Evolutionary conservation across 1,284 basidiomycete species (phyloP).

Genomic region (Bjerkandera adusta): DNA sequence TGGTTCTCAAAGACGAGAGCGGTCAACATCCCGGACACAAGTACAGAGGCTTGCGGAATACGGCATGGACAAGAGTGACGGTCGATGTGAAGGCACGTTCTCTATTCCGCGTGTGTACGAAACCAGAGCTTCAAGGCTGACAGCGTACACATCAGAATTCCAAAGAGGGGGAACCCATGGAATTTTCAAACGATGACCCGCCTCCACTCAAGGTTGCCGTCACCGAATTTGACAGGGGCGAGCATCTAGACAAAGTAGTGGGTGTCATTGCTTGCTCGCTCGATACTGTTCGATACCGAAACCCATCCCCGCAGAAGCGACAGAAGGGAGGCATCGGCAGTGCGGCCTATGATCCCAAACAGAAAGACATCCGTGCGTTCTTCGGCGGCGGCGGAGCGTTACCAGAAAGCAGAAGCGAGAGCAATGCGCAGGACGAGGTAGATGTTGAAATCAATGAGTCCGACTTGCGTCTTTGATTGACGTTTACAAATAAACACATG

Average conservation of each 20-base stretch:
- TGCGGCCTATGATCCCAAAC: constrained; percentile 68
- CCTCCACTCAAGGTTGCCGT: constrained; percentile 40
- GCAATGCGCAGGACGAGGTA: constrained; percentile 32
- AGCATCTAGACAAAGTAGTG: constrained; percentile 58
- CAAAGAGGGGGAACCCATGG: constrained; percentile 2
- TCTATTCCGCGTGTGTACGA: neutral
- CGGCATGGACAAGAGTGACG: constrained; percentile 64
- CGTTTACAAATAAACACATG: neutral
- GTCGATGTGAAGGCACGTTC: constrained; percentile 45
- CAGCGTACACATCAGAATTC: constrained; percentile 4
- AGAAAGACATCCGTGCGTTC: constrained; percentile 75
- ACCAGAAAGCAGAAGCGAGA: constrained; percentile 31
- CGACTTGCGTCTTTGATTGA: neutral
- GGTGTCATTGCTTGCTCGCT: constrained; percentile 25
- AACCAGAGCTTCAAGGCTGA: neutral
- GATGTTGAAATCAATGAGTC: constrained; percentile 23
- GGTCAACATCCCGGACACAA: constrained; percentile 30
- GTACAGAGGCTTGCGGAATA: constrained; percentile 62
- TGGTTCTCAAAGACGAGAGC: constrained; percentile 43
- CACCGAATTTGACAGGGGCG: constrained; percentile 51
- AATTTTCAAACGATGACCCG: constrained; percentile 21
- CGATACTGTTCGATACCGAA: neutral
- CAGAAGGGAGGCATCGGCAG: constrained; percentile 80
- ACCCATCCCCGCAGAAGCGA: constrained; percentile 46
- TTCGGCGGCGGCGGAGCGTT: constrained; percentile 50